These are phyloP conservation scores for Nymphaea thermarum DNA, from an alignment of 164 flowering plant genomes.

Conservation along the genomic window DNA sequence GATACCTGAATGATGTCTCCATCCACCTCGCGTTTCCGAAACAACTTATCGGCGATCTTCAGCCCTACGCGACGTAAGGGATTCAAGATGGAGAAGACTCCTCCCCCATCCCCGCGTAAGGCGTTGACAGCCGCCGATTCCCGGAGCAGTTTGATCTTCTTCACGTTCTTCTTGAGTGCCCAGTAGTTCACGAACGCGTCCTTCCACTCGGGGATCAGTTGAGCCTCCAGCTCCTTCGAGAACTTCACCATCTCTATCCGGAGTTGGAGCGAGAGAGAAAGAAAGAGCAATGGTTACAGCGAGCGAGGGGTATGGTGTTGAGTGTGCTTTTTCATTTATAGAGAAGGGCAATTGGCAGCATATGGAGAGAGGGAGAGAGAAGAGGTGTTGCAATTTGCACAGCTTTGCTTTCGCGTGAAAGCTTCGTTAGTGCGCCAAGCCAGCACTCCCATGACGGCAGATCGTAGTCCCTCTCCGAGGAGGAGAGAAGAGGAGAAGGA, in stretches of 20 bases:
- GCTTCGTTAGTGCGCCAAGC: not conserved
- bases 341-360: not conserved
- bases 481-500: not conserved
- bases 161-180: conserved; percentile 77
- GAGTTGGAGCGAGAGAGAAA: no score
- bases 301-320: no score
- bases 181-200: conserved; percentile 91
- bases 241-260: conserved; percentile 74
- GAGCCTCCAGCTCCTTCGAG: conserved; percentile 95
- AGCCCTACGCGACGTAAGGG: conserved; percentile 25
- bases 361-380: not conserved
- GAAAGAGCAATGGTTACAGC: no score
- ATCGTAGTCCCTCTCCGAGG: not conserved
- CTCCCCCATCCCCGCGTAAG: not conserved
- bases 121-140: not conserved
- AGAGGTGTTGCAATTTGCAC: no score
- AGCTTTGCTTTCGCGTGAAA: not conserved
- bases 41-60: conserved; percentile 11
- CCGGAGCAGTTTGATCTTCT: conserved; percentile 45
- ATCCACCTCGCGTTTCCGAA: not conserved
- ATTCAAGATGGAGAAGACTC: conserved; percentile 37
- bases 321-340: not conserved
- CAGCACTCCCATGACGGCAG: no score
- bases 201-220: conserved; percentile 94
- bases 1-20: conserved; percentile 29